These are phyloP conservation scores for Pittosporum tobira DNA, from an alignment of 129 eudicot genomes.

Conservation along the genomic window DNA sequence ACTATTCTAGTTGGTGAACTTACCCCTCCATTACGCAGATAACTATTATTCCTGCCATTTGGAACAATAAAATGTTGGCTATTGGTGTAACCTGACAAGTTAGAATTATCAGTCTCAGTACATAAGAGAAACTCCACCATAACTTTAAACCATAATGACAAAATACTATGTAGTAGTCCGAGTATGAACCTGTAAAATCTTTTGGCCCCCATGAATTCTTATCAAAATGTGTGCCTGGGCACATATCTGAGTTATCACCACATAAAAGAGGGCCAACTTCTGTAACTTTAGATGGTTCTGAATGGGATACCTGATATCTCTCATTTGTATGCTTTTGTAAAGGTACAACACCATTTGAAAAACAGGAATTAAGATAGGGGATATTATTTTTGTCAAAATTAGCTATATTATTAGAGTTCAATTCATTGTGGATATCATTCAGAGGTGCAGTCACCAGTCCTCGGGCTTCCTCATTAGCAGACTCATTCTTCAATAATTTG, in stretches of 20 bases:
- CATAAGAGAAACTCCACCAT: background rate
- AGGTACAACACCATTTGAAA: slow-evolving; percentile 74
- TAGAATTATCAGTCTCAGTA: background rate
- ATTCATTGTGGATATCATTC: slow-evolving; percentile 88
- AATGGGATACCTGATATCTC: slow-evolving; percentile 55
- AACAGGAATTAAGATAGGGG: slow-evolving; percentile 27
- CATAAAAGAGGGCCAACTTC: slow-evolving; percentile 27
- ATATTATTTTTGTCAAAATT: slow-evolving; percentile 44
- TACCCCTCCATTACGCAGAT: slow-evolving; percentile 36
- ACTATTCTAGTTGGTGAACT: slow-evolving; percentile 19
- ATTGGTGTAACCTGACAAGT: slow-evolving; percentile 24
- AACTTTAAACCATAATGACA: background rate
- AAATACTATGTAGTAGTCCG: background rate
- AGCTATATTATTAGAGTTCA: slow-evolving; percentile 48
- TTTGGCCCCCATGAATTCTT: slow-evolving; percentile 14
- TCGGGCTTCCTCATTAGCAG: slow-evolving; percentile 33
- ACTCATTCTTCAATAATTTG: slow-evolving; percentile 43
- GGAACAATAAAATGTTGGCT: slow-evolving; percentile 12
- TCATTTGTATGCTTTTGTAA: slow-evolving; percentile 90
- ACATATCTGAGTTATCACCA: slow-evolving; percentile 23
- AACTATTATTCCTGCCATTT: slow-evolving; percentile 19
- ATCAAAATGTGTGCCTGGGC: slow-evolving; percentile 15
- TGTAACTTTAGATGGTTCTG: slow-evolving; percentile 33
- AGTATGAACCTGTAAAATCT: slow-evolving; percentile 28
- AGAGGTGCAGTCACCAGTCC: slow-evolving; percentile 37